Evolutionary conservation across 1,139 yeast species (phyloP), one percentile per base, ranked within the genome.

Genomic region (Protomyces inouyei): DNA sequence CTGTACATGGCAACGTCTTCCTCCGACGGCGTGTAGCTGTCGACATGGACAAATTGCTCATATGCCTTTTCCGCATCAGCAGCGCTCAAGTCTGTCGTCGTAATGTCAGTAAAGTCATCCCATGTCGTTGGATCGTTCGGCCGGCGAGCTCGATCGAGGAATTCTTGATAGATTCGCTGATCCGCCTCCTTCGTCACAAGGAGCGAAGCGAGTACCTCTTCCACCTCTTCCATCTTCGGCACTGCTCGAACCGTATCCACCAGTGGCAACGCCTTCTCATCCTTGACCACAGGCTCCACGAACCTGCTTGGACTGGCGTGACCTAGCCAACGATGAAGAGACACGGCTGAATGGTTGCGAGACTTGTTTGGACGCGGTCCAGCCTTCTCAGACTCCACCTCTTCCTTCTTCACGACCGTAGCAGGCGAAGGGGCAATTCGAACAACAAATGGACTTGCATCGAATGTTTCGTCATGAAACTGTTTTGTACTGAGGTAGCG

Each of bases 371-470:
- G 52, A 40, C 18, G 43, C 18, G 38, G n/a, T 9, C 23, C 21
- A 16, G 32, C 45, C 3, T 6, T 18, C 1, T n/a, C 35, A 14
- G 56, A 10, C 28, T 35, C 23, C 10, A 28, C 45, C 10, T 35
- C 52, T 28, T 51, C 21, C 35, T 51, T 23, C 37, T 12, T 32
- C 6, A 36, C 35, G 2, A 36, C 25, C 10, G 55, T 48, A 6
- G 52, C 43, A 1, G 57, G 48, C 23, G 48, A 23, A 37, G 57
- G 14, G 25, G 35, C 23, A 5, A 48, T 38, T 1, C 63, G 56
- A 10, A 59, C 63, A 9, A 59, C 57, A 32, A 59, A 59, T 2
- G 63, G 63, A 32, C 63, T 59, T 16, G 63, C 57, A 35, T 59
- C 63, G 36, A 59, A 59, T 2, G 23, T 18, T 10, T 40, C 32